Evolutionary conservation across 257 asterid genomes (phyloP), one percentile per base, ranked within the genome.

Genomic region (Solanum gracilifrons): DNA sequence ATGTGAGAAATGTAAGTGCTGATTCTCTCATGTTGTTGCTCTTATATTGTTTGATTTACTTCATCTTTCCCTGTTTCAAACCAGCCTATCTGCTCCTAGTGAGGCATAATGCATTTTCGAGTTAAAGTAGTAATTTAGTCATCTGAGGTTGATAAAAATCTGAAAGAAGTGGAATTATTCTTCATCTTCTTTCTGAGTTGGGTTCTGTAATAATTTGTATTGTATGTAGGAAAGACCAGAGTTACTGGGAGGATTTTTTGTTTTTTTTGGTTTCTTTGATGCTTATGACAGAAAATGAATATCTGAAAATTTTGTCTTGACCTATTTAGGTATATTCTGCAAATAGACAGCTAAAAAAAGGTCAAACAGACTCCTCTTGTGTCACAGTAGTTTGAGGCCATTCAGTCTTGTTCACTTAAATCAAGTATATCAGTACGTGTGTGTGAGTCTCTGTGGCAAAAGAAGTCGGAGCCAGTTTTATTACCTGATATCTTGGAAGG

Each of bases 1-100:
- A 97, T 91, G 98, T 95, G 89, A 92, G 98, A 93, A 92, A 90
- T 91, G 99, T 97, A 93, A 97, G 98, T 87, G 68, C 58, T 41
- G 43, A 46, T 89, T 18, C 51, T 60, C 18, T 46, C 7, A 72
- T 82, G 36, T 46, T 86, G 60, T 69, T 75, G 11, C 79, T 84
- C 51, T 64, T 55, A 5, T 64, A 25, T 60, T 68, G 51, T 7
- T 43, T n/a, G 74, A 15, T 58, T 58, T 69, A 9, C 68, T 48
- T 29, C 69, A 16, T 18, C 43, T 29, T 80, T 31, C 20, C 9
- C 31, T 48, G 18, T 46, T 29, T 20, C 12, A 46, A 77, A 43
- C 85, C 85, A 18, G 55, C 68, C 12, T 18, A 29, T 48, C 41
- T 29, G 39, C 69, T 80, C 29, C 62, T 48, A 9, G 11, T 80